Percentiles rank a stretch among this genome's conserved stretches.
These are phyloP conservation scores for Eucalyptus guilfoylei DNA, from an alignment of 345 rosid species.

Conservation along the genomic window DNA sequence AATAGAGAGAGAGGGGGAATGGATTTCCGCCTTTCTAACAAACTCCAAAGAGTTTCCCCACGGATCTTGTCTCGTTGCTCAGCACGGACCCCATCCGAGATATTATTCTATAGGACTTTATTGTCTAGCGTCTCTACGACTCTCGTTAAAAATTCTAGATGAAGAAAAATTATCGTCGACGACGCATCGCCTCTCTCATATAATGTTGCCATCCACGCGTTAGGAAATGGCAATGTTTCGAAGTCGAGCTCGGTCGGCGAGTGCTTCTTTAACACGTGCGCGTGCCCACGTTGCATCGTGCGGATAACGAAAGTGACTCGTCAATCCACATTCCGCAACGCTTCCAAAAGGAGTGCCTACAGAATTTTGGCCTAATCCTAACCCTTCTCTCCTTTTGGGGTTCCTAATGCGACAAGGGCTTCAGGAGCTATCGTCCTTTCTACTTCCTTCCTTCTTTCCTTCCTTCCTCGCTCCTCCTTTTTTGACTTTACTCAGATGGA, in stretches of 20 bases:
- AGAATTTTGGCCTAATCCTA: background rate
- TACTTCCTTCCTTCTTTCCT: accelerated
- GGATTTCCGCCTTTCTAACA: background rate
- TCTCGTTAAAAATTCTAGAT: background rate
- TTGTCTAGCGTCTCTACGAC: accelerated
- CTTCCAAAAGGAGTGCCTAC: background rate
- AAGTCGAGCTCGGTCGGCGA: background rate
- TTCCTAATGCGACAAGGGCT: background rate
- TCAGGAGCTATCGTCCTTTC: background rate
- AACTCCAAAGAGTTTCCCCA: background rate
- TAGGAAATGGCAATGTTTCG: background rate
- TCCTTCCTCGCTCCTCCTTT: too few species aligned
- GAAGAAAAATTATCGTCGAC: background rate
- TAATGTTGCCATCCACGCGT: background rate
- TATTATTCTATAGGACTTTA: background rate
- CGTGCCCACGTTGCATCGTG: background rate
- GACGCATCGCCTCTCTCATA: background rate
- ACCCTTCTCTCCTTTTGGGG: background rate
- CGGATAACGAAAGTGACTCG: background rate
- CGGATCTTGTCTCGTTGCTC: background rate
- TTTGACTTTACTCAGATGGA: background rate
- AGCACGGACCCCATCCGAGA: background rate
- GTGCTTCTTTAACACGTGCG: background rate
- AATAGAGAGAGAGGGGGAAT: accelerated
- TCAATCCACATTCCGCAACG: background rate